Conservation (phyloP, 2,329 filamentous ascomycete species). For the Colletotrichum noveboracense region DNA sequence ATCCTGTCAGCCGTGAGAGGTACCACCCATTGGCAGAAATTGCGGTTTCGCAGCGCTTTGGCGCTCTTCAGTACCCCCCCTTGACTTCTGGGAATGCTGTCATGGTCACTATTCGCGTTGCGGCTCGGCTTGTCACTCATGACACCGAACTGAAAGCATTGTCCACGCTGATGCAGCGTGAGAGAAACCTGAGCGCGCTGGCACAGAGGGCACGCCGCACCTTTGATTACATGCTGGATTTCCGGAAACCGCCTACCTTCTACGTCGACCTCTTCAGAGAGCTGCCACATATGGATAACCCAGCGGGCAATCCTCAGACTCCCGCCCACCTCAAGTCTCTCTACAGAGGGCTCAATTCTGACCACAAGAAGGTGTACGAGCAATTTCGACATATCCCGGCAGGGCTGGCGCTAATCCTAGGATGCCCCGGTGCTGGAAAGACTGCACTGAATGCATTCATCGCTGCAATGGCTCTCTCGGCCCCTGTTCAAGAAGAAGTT, state of each 20-base stretch:
- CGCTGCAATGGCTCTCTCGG: constrained; percentile 36
- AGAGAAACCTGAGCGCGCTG: neutral
- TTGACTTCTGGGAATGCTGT: neutral
- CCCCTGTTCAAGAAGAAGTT: neutral
- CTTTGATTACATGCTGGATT: constrained; percentile 12
- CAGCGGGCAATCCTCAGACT: neutral
- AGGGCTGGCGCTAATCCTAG: constrained; percentile 49
- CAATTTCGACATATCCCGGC: constrained; percentile 41
- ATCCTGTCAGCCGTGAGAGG: neutral
- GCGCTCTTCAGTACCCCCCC: neutral
- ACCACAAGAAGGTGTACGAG: constrained; percentile 42
- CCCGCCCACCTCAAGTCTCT: neutral
- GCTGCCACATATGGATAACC: constrained; percentile 14
- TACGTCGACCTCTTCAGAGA: constrained; percentile 7
- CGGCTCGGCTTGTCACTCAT: neutral
- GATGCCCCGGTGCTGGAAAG: constrained; percentile 53
- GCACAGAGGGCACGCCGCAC: neutral
- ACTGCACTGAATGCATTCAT: constrained; percentile 51
- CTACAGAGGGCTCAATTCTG: constrained; percentile 33
- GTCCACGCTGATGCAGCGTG: neutral
- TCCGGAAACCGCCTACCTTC: neutral
- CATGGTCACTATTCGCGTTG: neutral
- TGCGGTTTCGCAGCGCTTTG: neutral
- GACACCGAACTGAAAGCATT: constrained; percentile 8
- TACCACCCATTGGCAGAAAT: neutral